These are phyloP conservation scores for Coemansia sp. DNA, from an alignment of 192 early-diverging fungal genomes.

Conservation along the genomic window DNA sequence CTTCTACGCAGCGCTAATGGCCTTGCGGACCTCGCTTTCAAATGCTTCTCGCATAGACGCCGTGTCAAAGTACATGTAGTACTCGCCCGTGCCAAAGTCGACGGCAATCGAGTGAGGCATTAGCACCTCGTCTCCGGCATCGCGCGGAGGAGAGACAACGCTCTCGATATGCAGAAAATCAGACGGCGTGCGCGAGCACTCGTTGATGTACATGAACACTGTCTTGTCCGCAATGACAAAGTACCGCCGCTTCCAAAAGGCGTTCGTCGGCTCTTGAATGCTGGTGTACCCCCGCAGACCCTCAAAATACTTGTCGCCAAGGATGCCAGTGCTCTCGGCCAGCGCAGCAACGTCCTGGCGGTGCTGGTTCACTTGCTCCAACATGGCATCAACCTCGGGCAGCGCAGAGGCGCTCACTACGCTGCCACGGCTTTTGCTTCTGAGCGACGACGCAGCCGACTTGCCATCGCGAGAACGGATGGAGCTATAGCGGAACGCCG, in stretches of 20 bases:
- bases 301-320: conserved; percentile 35
- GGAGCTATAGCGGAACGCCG: conserved; percentile 7
- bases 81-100: conserved; percentile 41
- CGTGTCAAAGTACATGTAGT: conserved; percentile 44
- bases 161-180: conserved; percentile 22
- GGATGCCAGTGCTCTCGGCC: conserved; percentile 31
- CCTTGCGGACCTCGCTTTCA: conserved; percentile 22
- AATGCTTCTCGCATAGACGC: conserved; percentile 29
- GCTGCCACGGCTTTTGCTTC: conserved; percentile 20
- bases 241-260: conserved; percentile 50
- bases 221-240: conserved; percentile 44
- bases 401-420: conserved; percentile 15
- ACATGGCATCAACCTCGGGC: conserved; percentile 30
- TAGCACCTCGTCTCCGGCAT: conserved; percentile 40
- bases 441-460: conserved; percentile 2
- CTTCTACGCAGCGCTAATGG: conserved; percentile 8
- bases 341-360: conserved; percentile 30
- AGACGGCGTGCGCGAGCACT: conserved; percentile 42
- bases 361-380: conserved; percentile 27
- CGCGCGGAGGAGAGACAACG: conserved; percentile 25
- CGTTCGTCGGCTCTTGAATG: conserved; percentile 43
- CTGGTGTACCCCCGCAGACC: conserved; percentile 46
- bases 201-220: conserved; percentile 47
- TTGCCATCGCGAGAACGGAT: conserved; percentile 10
- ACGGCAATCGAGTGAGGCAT: conserved; percentile 43